Conservation (phyloP, 768 basidiomycete genomes). For the Tephrocybe rancida region DNA sequence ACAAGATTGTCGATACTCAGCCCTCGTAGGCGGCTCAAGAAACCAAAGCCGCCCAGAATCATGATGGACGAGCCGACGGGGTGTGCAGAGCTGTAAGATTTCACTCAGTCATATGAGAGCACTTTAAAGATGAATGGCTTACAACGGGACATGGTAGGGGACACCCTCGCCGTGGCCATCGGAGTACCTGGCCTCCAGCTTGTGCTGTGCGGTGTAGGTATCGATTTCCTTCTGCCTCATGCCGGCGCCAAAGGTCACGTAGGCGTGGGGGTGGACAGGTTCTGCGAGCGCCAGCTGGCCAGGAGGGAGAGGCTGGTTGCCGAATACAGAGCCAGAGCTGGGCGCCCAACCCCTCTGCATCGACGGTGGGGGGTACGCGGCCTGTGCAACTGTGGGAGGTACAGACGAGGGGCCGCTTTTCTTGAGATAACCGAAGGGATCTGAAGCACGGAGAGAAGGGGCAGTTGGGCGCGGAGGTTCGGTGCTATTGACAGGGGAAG, state of each 20-base stretch:
- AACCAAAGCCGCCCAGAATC: constrained; percentile 88
- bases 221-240: constrained; percentile 86
- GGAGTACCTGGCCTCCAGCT: constrained; percentile 59
- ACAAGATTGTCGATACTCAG: constrained; percentile 89
- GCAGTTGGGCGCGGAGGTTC: constrained; percentile 9
- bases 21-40: constrained; percentile 81
- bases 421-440: constrained; percentile 67
- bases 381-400: constrained; percentile 24
- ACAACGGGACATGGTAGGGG: constrained; percentile 85
- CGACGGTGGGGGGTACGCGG: constrained; percentile 31
- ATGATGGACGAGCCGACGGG: constrained; percentile 80
- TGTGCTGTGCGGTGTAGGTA: constrained; percentile 67
- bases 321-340: constrained; percentile 28
- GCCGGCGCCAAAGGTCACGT: constrained; percentile 87
- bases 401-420: constrained; percentile 31
- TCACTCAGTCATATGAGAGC: constrained; percentile 10
- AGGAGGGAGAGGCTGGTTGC: constrained; percentile 22
- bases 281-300: constrained; percentile 48
- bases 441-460: constrained; percentile 30
- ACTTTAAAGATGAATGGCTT: constrained; percentile 30
- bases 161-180: constrained; percentile 54
- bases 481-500: constrained; percentile 21
- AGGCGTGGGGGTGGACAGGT: constrained; percentile 71
- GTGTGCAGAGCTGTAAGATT: constrained; percentile 62
- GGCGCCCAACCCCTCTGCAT: constrained; percentile 39